A percentile compares a stretch with the other conserved stretches of the same genome.
These are phyloP conservation scores for Vanrija pseudolonga DNA, from an alignment of 1,284 basidiomycete genomes.

Conservation along the genomic window DNA sequence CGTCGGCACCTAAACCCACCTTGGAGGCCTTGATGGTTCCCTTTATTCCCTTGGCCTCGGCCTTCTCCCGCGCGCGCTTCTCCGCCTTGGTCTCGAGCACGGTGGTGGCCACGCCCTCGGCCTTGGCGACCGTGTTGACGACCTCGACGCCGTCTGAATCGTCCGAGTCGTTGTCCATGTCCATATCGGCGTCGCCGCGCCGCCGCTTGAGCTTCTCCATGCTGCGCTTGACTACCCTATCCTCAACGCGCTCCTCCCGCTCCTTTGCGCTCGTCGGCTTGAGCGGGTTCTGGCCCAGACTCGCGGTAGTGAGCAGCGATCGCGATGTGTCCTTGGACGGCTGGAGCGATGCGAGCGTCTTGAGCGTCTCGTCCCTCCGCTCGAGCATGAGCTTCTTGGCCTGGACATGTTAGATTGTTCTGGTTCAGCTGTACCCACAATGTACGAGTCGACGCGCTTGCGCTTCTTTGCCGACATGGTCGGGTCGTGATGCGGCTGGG, in stretches of 20 bases:
- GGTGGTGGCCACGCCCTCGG: slow-evolving; percentile 51
- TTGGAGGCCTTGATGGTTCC: slow-evolving; percentile 26
- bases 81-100: slow-evolving; percentile 35
- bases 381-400: slow-evolving; percentile 48
- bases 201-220: slow-evolving; percentile 57
- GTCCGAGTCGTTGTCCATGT: slow-evolving; percentile 47
- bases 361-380: slow-evolving; percentile 40
- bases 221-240: slow-evolving; percentile 63
- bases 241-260: slow-evolving; percentile 76
- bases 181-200: slow-evolving; percentile 59
- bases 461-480: slow-evolving; percentile 49
- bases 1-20: slow-evolving; percentile 21
- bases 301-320: slow-evolving; percentile 32
- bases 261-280: slow-evolving; percentile 43
- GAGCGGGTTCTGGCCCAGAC: slow-evolving; percentile 42
- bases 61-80: slow-evolving; percentile 19
- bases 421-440: slow-evolving; percentile 50
- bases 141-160: slow-evolving; percentile 63
- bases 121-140: slow-evolving; percentile 62
- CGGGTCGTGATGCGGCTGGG: slow-evolving; percentile 28
- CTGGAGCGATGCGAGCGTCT: slow-evolving; percentile 34
- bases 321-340: slow-evolving; percentile 27
- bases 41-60: slow-evolving; percentile 12
- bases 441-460: slow-evolving; percentile 49
- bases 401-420: slow-evolving; percentile 14